Conservation (phyloP, 495 filamentous ascomycete genomes). For the Lepidopterella palustris region DNA sequence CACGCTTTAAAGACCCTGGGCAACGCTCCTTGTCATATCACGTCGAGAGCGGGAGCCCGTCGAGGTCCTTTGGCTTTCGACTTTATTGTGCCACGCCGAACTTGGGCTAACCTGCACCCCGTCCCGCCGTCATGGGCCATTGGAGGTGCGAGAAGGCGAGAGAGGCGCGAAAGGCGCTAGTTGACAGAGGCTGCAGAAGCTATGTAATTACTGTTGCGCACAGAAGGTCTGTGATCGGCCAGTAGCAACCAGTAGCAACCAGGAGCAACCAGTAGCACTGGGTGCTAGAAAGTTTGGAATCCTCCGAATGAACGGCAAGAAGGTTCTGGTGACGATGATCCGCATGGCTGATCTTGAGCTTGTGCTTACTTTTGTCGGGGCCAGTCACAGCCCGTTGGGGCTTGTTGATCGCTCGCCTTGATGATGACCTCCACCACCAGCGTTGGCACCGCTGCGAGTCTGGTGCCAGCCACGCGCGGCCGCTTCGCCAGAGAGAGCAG, state of each 20-base stretch:
- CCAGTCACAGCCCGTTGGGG: background rate
- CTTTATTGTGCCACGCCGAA: background rate
- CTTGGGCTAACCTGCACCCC: conserved; percentile 8
- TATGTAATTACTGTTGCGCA: conserved; percentile 5
- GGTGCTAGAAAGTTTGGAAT: conserved; percentile 1
- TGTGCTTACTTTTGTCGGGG: background rate
- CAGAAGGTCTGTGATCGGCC: conserved; percentile 2
- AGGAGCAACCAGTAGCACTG: no score
- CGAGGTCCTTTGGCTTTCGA: background rate
- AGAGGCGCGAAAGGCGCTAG: conserved; percentile 2
- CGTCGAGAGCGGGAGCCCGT: background rate
- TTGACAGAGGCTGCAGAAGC: conserved; percentile 9
- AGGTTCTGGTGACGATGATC: conserved; percentile 2
- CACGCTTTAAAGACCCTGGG: conserved; percentile 14
- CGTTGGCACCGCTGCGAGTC: no score
- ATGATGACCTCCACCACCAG: background rate
- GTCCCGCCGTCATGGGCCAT: conserved; percentile 2
- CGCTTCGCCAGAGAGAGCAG: background rate
- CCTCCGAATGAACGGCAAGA: conserved; percentile 7
- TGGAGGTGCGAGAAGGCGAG: background rate
- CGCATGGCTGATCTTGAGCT: conserved; percentile 5
- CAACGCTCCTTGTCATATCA: conserved; percentile 19
- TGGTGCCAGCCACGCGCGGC: no score
- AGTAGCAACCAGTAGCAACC: no score
- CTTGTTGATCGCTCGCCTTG: background rate